A percentile compares a stretch with the other conserved stretches of the same genome.
Evolutionary conservation across 768 basidiomycete species (phyloP).

Genomic region (Cystofilobasidium ferigula): DNA sequence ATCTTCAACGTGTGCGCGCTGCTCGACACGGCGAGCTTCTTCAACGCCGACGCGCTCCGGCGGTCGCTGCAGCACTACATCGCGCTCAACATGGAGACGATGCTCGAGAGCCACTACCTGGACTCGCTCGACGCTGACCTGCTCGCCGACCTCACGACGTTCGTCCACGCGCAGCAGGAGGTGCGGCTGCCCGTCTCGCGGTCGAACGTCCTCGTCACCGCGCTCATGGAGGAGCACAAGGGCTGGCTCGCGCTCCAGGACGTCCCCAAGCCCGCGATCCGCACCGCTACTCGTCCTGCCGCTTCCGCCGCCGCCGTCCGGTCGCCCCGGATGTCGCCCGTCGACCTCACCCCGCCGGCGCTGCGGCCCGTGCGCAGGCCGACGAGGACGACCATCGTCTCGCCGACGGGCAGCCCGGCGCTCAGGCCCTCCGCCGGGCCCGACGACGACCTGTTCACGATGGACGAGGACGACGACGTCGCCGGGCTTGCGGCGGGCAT

Average conservation of each 20-base stretch:
- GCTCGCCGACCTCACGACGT: constrained; percentile 55
- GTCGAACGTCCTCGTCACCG: constrained; percentile 46
- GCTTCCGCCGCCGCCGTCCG: neutral
- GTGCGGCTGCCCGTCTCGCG: constrained; percentile 58
- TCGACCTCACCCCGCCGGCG: constrained; percentile 26
- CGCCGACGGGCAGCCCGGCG: constrained; percentile 34
- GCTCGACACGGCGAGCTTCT: constrained; percentile 68
- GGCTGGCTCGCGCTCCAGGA: constrained; percentile 55
- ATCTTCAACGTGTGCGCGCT: constrained; percentile 68
- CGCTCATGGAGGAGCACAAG: constrained; percentile 51
- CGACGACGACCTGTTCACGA: constrained; percentile 63
- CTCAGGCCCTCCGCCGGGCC: constrained; percentile 30
- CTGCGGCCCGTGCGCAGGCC: constrained; percentile 16
- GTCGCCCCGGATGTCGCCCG: constrained; percentile 35
- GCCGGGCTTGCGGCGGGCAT: constrained; percentile 30
- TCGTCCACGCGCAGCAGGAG: constrained; percentile 51
- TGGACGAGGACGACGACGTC: constrained; percentile 59
- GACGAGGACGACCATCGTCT: constrained; percentile 14
- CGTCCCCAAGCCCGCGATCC: constrained; percentile 35
- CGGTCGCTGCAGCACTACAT: constrained; percentile 69
- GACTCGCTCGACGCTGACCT: constrained; percentile 60
- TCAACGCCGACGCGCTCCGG: constrained; percentile 57
- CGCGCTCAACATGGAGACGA: constrained; percentile 67
- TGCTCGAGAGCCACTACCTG: constrained; percentile 69
- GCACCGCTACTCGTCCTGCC: constrained; percentile 26